A percentile compares a stretch with the other conserved stretches of the same genome.
phyloP scores from a whole-genome alignment of 139 green algal genomes.

The Coccomyxa sp. region DNA sequence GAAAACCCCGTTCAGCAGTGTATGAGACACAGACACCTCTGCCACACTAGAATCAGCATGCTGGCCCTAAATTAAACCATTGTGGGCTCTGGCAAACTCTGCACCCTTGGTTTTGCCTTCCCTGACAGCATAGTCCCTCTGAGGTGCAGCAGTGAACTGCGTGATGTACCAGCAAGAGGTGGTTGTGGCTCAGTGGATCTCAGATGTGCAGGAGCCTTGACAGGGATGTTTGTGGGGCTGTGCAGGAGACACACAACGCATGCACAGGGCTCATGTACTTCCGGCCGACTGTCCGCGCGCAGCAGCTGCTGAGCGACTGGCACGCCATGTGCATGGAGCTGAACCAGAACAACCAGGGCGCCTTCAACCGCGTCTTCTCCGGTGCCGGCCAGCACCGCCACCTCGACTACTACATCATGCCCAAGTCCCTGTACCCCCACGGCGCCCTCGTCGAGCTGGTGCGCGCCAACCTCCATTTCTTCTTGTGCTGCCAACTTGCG shows the following conservation, averaged over 20 bases:
- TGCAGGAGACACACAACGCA: background rate
- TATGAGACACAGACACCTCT: background rate
- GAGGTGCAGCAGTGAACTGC: too few species aligned
- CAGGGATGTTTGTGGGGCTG: too few species aligned
- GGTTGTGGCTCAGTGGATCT: background rate
- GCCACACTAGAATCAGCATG: too few species aligned
- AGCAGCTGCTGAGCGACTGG: background rate
- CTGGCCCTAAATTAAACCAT: too few species aligned
- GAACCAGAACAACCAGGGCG: background rate
- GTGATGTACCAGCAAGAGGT: background rate
- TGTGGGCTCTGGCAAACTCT: too few species aligned
- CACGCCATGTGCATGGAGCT: background rate
- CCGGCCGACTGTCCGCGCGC: background rate
- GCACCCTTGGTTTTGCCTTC: too few species aligned
- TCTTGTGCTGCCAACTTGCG: background rate
- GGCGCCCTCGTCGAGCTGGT: background rate
- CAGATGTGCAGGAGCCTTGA: background rate
- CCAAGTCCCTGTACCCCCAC: background rate
- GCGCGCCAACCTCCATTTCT: background rate
- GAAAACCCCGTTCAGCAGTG: background rate
- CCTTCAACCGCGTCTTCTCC: background rate
- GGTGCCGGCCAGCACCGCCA: background rate
- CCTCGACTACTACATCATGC: background rate
- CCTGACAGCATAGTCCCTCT: too few species aligned
- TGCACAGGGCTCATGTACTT: background rate